Base-by-base conservation (phyloP, 257 asterid genomes). In the Echium plantagineum region DNA sequence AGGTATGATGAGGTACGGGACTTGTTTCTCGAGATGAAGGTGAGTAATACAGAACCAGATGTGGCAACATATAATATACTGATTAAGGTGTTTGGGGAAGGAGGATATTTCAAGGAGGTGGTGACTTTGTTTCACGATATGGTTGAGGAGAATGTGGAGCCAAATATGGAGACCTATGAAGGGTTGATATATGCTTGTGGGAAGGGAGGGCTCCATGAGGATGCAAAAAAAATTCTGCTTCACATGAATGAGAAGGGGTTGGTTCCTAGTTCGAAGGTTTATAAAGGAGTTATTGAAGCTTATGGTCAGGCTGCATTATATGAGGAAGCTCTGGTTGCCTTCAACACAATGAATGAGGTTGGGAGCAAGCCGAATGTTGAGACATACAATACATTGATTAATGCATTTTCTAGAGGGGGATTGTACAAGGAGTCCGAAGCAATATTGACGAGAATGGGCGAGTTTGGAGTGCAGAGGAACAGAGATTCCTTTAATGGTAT, bases 21-120 rank as follows among this genome's bases (percentile, higher is more conserved):
- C 52, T 87, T 91, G 69, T 91, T 91, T 72, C 88, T 88, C 60
- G 98, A 91, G 74, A 88, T 91, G 98, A 91, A 91, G 77, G 89
- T 83, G 62, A 85, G 95, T 67, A 82, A 85, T 66, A 85, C 94
- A 3, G 94, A 91, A 59, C 95, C 95, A 0, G 93, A 85, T 79
- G 95, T 90, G 0, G 88, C 79, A 63, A 83, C 98, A 1, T 91
- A 85, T 60, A 91, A 91, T 77, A 88, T 85, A 68, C 96, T 91
- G 26, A 85, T 88, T 19, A 84, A 80, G 60, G 98, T 88, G 51
- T 91, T 88, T 62, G 95, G 95, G 48, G 97, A 88, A 72, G 97
- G 98, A 15, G 98, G 97, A 51, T 91, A 91, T 75, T 91, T 91
- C 75, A 88, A 88, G 83, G 98, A 91, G 84, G 97, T 88, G 63